phyloP scores from a whole-genome alignment of 805 yeast genomes.

The Henningerozyma blattae region DNA sequence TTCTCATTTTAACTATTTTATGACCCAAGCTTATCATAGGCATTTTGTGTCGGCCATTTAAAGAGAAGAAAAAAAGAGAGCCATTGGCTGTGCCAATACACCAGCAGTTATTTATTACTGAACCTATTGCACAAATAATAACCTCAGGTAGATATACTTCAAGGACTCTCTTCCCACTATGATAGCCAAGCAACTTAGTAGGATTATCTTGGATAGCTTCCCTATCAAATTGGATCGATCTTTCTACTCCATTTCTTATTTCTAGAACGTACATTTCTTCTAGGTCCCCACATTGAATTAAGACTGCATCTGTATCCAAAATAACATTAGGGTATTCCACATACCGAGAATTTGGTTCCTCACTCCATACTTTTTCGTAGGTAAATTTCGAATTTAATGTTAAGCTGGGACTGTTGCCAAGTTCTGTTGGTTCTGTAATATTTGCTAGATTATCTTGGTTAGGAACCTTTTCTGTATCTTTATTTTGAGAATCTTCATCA shows the following conservation, averaged over 20 bases:
- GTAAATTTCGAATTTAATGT: slow-evolving; percentile 19
- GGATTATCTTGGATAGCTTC: slow-evolving; percentile 27
- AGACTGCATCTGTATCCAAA: slow-evolving; percentile 20
- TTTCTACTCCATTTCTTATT: slow-evolving; percentile 26
- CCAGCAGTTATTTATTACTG: slow-evolving; percentile 34
- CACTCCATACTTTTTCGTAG: slow-evolving; percentile 18
- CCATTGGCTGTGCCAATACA: slow-evolving; percentile 33
- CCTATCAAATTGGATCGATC: slow-evolving; percentile 24
- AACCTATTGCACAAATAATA: slow-evolving; percentile 31
- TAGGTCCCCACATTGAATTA: slow-evolving; percentile 22
- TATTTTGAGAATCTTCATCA: slow-evolving; percentile 6
- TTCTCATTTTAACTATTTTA: slow-evolving; percentile 34
- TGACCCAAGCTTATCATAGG: slow-evolving; percentile 35
- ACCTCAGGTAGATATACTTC: slow-evolving; percentile 32
- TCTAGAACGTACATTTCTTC: slow-evolving; percentile 20
- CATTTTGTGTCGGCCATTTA: slow-evolving; percentile 24
- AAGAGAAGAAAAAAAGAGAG: slow-evolving; percentile 23
- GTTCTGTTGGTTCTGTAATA: slow-evolving; percentile 33
- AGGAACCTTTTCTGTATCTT: slow-evolving; percentile 5
- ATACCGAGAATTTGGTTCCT: slow-evolving; percentile 20
- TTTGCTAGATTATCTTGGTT: slow-evolving; percentile 26
- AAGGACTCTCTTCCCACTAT: slow-evolving; percentile 25
- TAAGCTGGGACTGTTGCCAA: slow-evolving; percentile 11
- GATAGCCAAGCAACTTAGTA: slow-evolving; percentile 27
- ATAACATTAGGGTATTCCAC: slow-evolving; percentile 16